Percentiles rank a stretch among this genome's conserved stretches.
Evolutionary conservation across 2,329 filamentous ascomycete genomes (phyloP).

Genomic region (Amylocarpus encephaloides): DNA sequence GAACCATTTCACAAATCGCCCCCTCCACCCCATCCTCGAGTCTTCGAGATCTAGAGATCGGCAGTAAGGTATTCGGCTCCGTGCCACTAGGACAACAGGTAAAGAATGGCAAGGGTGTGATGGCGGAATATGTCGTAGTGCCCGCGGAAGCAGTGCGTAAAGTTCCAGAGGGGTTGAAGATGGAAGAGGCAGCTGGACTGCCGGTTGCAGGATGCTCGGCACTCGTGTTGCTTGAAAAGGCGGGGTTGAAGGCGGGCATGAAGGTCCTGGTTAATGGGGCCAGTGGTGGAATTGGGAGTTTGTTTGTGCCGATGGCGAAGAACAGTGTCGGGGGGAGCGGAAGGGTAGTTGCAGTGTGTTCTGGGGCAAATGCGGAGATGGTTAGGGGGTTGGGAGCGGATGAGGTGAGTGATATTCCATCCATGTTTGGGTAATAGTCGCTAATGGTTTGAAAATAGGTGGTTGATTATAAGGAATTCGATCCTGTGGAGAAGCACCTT

Average conservation of each 20-base stretch:
- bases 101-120: constrained; percentile 34
- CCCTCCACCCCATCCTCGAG: no score
- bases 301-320: constrained; percentile 40
- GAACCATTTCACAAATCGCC: constrained; percentile 19
- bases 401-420: constrained; percentile 35
- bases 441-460: constrained; percentile 25
- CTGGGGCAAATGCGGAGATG: constrained; percentile 39
- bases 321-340: constrained; percentile 36
- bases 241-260: constrained; percentile 34
- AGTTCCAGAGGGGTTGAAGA: constrained; percentile 29
- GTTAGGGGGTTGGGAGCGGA: constrained; percentile 43
- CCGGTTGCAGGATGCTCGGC: constrained; percentile 37
- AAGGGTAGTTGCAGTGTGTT: constrained; percentile 43
- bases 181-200: constrained; percentile 35
- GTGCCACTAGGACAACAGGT: constrained; percentile 31
- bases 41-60: constrained; percentile 20
- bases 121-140: constrained; percentile 37
- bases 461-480: constrained; percentile 38
- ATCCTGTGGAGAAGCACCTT: constrained; percentile 34
- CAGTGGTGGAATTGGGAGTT: constrained; percentile 44
- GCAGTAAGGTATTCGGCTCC: constrained; percentile 36
- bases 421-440: neutral
- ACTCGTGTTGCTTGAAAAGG: constrained; percentile 34
- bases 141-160: constrained; percentile 31
- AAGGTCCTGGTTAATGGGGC: constrained; percentile 44